Percentiles rank a stretch among this genome's conserved stretches.
phyloP scores from a whole-genome alignment of 140 eudicot species.

The Bidens hawaiensis region DNA sequence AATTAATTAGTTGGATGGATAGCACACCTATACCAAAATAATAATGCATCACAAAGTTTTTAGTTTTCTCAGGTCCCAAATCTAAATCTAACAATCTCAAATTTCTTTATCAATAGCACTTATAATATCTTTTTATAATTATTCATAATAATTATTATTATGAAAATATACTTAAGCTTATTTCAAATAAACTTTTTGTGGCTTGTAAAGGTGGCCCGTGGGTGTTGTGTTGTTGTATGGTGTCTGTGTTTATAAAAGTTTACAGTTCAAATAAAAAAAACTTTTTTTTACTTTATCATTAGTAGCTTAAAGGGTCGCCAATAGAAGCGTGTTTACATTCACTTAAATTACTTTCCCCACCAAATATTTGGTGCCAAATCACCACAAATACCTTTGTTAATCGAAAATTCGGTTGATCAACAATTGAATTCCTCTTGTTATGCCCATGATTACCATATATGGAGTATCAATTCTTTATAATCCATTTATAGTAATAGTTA shows the following conservation, averaged over 20 bases:
- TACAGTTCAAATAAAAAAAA: too few relatives aligned
- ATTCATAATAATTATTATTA: neutral
- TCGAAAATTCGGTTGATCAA: neutral
- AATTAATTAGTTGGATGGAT: conserved; percentile 13
- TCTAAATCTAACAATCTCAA: conserved; percentile 16
- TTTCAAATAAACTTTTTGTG: neutral
- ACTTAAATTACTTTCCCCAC: neutral
- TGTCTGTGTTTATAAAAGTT: too few relatives aligned
- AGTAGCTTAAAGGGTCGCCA: neutral
- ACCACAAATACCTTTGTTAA: neutral
- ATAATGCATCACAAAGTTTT: conserved; percentile 14
- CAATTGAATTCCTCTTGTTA: neutral
- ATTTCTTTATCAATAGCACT: neutral
- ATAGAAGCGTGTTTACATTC: neutral
- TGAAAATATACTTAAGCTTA: neutral
- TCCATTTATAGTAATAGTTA: neutral
- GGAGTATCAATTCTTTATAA: neutral
- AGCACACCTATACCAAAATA: conserved; percentile 15
- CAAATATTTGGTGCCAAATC: neutral
- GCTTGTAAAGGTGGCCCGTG: too few relatives aligned
- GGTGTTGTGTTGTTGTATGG: too few relatives aligned
- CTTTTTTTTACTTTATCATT: neutral
- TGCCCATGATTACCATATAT: neutral
- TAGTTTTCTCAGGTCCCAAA: conserved; percentile 5
- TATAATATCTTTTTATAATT: neutral